These are phyloP conservation scores for Pogostemon cablin DNA, from an alignment of 257 asterid genomes.

Conservation along the genomic window DNA sequence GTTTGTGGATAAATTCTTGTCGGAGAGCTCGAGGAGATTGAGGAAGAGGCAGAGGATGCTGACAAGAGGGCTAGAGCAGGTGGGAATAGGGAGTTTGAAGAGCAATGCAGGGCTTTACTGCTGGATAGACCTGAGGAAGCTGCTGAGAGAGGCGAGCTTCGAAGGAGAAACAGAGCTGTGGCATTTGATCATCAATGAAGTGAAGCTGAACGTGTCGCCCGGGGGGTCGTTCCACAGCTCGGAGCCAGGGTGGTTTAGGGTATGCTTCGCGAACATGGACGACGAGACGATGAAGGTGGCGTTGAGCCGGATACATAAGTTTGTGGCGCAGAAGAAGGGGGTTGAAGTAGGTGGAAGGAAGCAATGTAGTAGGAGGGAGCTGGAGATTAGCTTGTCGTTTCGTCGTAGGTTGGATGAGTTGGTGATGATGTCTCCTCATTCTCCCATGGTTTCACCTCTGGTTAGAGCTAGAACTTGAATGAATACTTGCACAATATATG, in stretches of 20 bases:
- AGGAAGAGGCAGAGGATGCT: constrained; percentile 47
- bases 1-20: constrained; percentile 54
- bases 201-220: constrained; percentile 80
- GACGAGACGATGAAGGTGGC: constrained; percentile 61
- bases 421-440: constrained; percentile 62
- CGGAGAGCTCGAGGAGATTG: constrained; percentile 53
- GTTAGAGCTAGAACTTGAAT: constrained; percentile 64
- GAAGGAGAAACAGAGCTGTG: constrained; percentile 72
- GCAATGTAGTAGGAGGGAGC: constrained; percentile 51
- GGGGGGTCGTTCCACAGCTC: constrained; percentile 75
- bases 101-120: constrained; percentile 65
- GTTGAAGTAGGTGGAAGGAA: constrained; percentile 37
- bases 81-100: constrained; percentile 54
- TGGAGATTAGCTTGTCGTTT: constrained; percentile 73
- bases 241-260: constrained; percentile 89
- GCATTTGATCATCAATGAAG: constrained; percentile 64
- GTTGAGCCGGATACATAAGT: constrained; percentile 51
- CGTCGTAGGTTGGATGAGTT: constrained; percentile 56
- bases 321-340: constrained; percentile 45
- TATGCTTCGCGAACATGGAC: constrained; percentile 85
- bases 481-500: neutral
- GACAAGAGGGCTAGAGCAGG: constrained; percentile 49
- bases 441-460: constrained; percentile 79
- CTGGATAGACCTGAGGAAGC: constrained; percentile 73
- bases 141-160: constrained; percentile 48